Conservation (phyloP, 2,329 filamentous ascomycete species). For the Sclerotinia subarctica region DNA sequence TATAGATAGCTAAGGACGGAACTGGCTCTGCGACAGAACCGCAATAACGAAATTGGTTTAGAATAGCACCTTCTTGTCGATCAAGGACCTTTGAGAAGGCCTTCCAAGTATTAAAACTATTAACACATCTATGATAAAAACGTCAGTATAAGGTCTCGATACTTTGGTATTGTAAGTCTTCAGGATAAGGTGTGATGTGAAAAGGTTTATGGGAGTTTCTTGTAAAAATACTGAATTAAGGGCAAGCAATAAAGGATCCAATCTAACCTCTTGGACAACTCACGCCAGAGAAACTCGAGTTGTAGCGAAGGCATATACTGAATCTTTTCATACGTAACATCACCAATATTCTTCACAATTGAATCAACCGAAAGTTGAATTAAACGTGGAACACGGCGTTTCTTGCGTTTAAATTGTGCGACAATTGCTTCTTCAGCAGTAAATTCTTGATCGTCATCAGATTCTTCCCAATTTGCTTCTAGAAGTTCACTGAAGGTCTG, state of each 20-base stretch:
- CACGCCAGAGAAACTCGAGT: background rate
- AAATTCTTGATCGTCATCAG: background rate
- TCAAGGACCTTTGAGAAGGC: conserved; percentile 34
- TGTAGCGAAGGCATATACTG: background rate
- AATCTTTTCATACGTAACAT: background rate
- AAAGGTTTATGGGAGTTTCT: too few relatives aligned
- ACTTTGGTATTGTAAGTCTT: background rate
- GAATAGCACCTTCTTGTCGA: conserved; percentile 21
- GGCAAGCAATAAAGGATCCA: too few relatives aligned
- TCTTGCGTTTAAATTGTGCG: background rate
- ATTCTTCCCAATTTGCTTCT: background rate
- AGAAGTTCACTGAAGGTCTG: background rate
- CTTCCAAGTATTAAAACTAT: conserved; percentile 35
- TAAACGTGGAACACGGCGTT: background rate
- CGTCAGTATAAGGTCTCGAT: background rate
- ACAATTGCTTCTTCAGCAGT: background rate
- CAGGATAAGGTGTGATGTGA: background rate
- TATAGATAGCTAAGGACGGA: conserved; percentile 32
- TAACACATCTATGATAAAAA: conserved; percentile 25
- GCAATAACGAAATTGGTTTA: conserved; percentile 32
- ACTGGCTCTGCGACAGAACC: conserved; percentile 28
- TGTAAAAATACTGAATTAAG: background rate
- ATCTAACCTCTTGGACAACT: conserved; percentile 11
- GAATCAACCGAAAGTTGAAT: background rate
- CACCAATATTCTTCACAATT: background rate